phyloP scores from a whole-genome alignment of 1,284 basidiomycete species.

The Rhodotorula glutinis region DNA sequence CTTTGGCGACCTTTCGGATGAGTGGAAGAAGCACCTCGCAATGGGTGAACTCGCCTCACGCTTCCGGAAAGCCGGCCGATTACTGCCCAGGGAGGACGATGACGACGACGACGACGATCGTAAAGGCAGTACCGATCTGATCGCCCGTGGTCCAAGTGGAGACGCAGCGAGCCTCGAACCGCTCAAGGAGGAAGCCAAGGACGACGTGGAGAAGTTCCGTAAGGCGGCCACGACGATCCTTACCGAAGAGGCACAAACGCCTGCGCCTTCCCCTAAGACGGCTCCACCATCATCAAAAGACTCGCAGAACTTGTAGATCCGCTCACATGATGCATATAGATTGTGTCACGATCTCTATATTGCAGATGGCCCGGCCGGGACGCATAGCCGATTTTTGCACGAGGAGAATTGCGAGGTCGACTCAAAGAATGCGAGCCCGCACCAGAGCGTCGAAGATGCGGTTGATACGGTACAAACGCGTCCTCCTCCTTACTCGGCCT shows the following conservation, averaged over 20 bases:
- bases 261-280: neutral
- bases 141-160: neutral
- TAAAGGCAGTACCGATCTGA: neutral
- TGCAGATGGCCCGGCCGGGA: neutral
- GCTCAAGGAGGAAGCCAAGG: neutral
- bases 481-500: conserved; percentile 6
- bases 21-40: conserved; percentile 24
- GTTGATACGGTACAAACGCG: too few relatives aligned
- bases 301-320: neutral
- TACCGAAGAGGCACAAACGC: neutral
- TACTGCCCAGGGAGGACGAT: conserved; percentile 16
- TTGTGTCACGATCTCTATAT: neutral
- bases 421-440: neutral
- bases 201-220: neutral
- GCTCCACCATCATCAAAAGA: neutral
- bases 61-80: conserved; percentile 13
- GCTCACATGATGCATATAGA: neutral
- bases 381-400: neutral
- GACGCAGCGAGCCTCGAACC: neutral
- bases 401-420: neutral
- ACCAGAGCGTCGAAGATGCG: too few relatives aligned
- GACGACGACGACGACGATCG: neutral
- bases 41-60: conserved; percentile 14
- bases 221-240: neutral
- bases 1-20: conserved; percentile 19